These are phyloP conservation scores for Wickerhamiella cacticola DNA, from an alignment of 805 yeast species.

Conservation along the genomic window DNA sequence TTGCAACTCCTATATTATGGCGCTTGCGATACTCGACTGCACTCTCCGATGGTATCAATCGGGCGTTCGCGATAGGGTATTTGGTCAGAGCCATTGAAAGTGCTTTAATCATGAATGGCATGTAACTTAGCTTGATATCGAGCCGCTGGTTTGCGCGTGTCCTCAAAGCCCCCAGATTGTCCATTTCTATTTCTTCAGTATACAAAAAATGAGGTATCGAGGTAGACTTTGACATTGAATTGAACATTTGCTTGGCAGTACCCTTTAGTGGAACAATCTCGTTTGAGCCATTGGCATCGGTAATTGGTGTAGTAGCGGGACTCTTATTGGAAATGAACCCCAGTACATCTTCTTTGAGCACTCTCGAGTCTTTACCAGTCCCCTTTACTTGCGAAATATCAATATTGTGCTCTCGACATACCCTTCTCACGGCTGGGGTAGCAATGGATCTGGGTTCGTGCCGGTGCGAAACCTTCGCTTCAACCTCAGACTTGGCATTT, in stretches of 20 bases:
- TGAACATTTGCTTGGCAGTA: constrained; percentile 28
- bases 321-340: constrained; percentile 2
- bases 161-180: constrained; percentile 23
- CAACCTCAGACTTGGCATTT: background rate
- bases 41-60: constrained; percentile 17
- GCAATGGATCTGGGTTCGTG: constrained; percentile 20
- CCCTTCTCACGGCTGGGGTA: constrained; percentile 29
- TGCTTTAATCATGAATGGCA: constrained; percentile 30
- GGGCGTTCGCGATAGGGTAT: constrained; percentile 26
- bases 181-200: constrained; percentile 27
- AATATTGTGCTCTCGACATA: constrained; percentile 24
- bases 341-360: constrained; percentile 27
- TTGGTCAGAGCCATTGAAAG: constrained; percentile 24
- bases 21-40: constrained; percentile 20
- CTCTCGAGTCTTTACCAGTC: constrained; percentile 29
- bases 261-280: constrained; percentile 22
- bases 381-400: constrained; percentile 23
- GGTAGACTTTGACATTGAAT: constrained; percentile 26
- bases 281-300: background rate
- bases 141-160: constrained; percentile 20
- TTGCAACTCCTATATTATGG: constrained; percentile 29
- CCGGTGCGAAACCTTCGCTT: background rate
- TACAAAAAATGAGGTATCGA: constrained; percentile 29
- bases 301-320: background rate
- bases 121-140: constrained; percentile 23